Conservation (phyloP, 345 rosid species). For the Adansonia digitata region DNA sequence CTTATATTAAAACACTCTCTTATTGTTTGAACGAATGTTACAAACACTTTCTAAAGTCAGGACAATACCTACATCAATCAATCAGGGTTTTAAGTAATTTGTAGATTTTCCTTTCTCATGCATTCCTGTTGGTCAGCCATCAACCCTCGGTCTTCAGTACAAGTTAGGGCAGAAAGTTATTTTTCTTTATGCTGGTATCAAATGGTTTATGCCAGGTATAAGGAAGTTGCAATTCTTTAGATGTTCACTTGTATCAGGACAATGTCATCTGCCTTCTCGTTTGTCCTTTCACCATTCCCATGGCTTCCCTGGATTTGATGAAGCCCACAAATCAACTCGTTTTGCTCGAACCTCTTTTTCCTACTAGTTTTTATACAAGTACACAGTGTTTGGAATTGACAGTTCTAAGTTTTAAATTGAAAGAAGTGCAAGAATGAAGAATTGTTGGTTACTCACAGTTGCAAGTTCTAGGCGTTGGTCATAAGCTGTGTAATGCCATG, state of each 20-base stretch:
- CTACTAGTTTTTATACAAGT: conserved; percentile 41
- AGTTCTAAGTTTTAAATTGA: background rate
- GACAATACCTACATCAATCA: background rate
- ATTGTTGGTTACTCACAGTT: conserved; percentile 27
- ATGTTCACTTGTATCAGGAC: background rate
- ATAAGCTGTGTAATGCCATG: conserved; percentile 79
- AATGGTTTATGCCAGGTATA: no score
- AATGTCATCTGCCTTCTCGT: conserved; percentile 36
- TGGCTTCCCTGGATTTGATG: conserved; percentile 67
- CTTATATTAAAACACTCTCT: background rate
- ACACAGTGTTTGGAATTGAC: background rate
- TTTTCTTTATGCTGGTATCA: background rate
- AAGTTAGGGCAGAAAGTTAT: background rate
- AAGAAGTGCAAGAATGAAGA: background rate
- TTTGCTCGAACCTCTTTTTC: conserved; percentile 66
- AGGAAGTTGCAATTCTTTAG: background rate
- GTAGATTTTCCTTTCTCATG: background rate
- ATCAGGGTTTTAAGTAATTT: no score
- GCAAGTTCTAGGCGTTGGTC: conserved; percentile 58
- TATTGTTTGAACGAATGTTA: background rate
- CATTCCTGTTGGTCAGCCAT: background rate
- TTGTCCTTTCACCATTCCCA: conserved; percentile 80
- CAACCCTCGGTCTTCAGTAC: background rate
- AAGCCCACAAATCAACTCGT: conserved; percentile 74
- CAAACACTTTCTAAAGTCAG: background rate